Conservation (phyloP, 441 rosid species). For the Adansonia madagascariensis region DNA sequence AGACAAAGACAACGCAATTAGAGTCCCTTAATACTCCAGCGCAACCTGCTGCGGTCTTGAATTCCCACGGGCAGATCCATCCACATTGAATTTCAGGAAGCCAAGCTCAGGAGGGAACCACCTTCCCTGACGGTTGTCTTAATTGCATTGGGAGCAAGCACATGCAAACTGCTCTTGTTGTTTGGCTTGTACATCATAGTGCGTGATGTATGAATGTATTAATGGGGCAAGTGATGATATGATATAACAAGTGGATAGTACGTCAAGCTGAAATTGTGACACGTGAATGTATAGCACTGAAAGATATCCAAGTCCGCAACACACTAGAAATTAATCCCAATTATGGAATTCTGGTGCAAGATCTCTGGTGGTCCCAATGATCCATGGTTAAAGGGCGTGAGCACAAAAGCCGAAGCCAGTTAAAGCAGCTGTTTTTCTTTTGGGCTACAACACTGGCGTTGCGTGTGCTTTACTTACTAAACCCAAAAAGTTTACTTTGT, state of each 20-base stretch:
- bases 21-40: too few species aligned
- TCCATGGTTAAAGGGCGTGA: not conserved
- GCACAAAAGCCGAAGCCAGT: not conserved
- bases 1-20: too few species aligned
- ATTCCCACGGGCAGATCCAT: too few species aligned
- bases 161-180: too few species aligned
- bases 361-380: slow-evolving; percentile 28
- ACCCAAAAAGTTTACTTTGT: slow-evolving; percentile 15
- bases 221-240: not conserved
- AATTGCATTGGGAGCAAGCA: too few species aligned
- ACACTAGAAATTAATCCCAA: not conserved
- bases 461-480: slow-evolving; percentile 30
- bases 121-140: too few species aligned
- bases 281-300: not conserved
- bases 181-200: too few species aligned
- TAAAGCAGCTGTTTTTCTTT: slow-evolving; percentile 15
- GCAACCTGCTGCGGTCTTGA: too few species aligned
- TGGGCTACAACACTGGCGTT: slow-evolving; percentile 24
- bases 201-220: too few species aligned
- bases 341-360: slow-evolving; percentile 19
- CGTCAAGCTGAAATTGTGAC: not conserved
- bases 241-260: not conserved
- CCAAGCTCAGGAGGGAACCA: too few species aligned
- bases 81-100: too few species aligned
- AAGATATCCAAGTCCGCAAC: not conserved